Evolutionary conservation across 2,329 filamentous ascomycete species (phyloP).

Genomic region (Cordyceps tenuipes): DNA sequence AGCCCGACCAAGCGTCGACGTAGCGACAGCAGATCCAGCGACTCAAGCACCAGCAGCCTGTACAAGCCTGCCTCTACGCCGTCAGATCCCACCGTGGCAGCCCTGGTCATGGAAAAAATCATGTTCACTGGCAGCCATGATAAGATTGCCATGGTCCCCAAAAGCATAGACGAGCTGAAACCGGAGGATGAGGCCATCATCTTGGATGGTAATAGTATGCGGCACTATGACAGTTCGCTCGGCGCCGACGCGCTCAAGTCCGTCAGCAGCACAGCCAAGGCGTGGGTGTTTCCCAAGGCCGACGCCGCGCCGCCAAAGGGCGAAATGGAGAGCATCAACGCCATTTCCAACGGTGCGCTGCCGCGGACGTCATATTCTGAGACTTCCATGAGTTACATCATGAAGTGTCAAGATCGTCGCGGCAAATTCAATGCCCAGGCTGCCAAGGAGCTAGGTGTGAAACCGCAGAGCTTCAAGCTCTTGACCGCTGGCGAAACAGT

Average conservation of each 20-base stretch:
- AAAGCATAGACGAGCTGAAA: conserved; percentile 21
- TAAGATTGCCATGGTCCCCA: conserved; percentile 18
- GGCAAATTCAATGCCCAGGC: conserved; percentile 68
- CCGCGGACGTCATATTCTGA: conserved; percentile 59
- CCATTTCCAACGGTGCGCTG: conserved; percentile 33
- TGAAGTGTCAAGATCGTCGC: conserved; percentile 65
- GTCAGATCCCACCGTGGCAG: conserved; percentile 25
- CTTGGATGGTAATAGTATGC: conserved; percentile 54
- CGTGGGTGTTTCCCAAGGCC: conserved; percentile 21
- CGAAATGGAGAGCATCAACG: conserved; percentile 14
- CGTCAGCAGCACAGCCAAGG: conserved; percentile 16
- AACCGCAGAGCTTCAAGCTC: conserved; percentile 44
- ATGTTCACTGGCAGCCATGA: conserved; percentile 29
- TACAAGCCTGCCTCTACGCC: conserved; percentile 13
- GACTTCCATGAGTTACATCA: conserved; percentile 76
- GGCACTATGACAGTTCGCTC: conserved; percentile 58
- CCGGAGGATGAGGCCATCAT: conserved; percentile 43
- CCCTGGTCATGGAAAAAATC: conserved; percentile 24
- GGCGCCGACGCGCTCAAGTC: conserved; percentile 14
- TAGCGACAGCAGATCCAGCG: conserved; percentile 15
- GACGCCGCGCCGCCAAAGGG: conserved; percentile 1
- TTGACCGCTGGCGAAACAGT: conserved; percentile 59
- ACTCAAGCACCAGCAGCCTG: conserved; percentile 12
- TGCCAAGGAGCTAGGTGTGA: conserved; percentile 58
- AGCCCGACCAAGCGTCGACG: conserved; percentile 28